Conservation (phyloP, 164 flowering plant species). For the Platanus orientalis region DNA sequence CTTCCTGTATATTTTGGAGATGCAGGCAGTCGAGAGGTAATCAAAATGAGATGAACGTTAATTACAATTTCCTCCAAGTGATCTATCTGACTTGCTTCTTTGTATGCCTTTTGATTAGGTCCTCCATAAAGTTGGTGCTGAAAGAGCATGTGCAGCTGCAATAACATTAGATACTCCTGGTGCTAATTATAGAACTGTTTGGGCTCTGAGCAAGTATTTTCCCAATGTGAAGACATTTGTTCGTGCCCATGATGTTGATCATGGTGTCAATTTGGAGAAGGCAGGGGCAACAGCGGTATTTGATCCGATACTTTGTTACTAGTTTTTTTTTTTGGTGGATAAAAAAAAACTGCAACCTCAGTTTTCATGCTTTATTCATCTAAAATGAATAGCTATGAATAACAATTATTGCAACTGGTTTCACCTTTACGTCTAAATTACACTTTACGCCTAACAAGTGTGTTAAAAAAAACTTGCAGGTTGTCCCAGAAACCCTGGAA, state of each 20-base stretch:
- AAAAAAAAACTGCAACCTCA: not conserved
- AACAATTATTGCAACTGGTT: too few relatives aligned
- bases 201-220: constrained; percentile 97
- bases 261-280: constrained; percentile 96
- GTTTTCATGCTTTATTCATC: not conserved
- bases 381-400: not conserved
- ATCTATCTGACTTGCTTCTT: constrained; percentile 18
- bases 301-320: constrained; percentile 5
- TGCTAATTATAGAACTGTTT: constrained; percentile 98
- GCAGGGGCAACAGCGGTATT: constrained; percentile 99
- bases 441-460: not conserved
- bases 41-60: not conserved
- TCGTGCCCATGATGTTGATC: constrained; percentile 99
- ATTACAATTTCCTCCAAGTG: not conserved
- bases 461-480: constrained; percentile 37
- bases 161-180: constrained; percentile 93
- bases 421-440: not conserved
- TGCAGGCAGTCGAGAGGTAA: constrained; percentile 99
- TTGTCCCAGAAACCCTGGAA: constrained; percentile 98
- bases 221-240: constrained; percentile 99
- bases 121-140: constrained; percentile 96
- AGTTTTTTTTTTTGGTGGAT: not conserved
- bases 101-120: constrained; percentile 42
- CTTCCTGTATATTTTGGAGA: constrained; percentile 99
- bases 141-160: constrained; percentile 99